Conservation (phyloP, 306 rosid genomes). For the Inga oerstediana region DNA sequence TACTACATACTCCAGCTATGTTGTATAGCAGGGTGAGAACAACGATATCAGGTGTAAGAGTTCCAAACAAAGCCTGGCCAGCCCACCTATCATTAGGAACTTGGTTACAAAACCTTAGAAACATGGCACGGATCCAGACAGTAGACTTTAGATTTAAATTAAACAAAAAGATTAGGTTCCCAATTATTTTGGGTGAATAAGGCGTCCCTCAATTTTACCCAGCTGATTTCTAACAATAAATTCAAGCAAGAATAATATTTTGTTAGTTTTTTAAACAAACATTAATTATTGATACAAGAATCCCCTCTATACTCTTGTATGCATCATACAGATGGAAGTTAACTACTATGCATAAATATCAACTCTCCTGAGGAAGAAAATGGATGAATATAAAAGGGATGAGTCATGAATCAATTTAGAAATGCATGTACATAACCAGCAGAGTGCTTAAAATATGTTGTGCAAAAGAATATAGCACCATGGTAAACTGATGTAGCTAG, state of each 20-base stretch:
- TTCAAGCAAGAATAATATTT: not conserved
- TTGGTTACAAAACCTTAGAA: conserved; percentile 10
- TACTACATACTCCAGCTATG: conserved; percentile 87
- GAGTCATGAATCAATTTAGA: conserved; percentile 2
- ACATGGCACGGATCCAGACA: conserved; percentile 1
- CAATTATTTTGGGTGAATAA: not conserved
- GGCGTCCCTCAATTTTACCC: not conserved
- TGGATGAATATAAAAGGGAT: not conserved
- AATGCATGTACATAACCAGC: not conserved
- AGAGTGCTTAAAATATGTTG: not conserved
- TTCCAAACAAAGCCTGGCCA: conserved; percentile 98
- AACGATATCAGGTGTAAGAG: conserved; percentile 85
- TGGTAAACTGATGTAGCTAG: conserved; percentile 98
- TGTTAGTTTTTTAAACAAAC: not conserved
- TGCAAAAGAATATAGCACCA: conserved; percentile 61
- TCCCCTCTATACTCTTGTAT: not conserved
- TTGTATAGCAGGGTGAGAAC: conserved; percentile 90
- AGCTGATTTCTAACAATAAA: conserved; percentile 5
- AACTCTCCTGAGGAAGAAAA: not conserved
- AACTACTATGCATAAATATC: not conserved
- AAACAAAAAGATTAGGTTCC: conserved; percentile 8
- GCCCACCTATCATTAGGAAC: conserved; percentile 83
- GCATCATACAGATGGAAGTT: conserved; percentile 6
- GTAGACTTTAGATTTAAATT: not conserved
- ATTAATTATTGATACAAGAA: not conserved